Base-by-base conservation (phyloP, 306 rosid genomes). In the Malus sieversii region DNA sequence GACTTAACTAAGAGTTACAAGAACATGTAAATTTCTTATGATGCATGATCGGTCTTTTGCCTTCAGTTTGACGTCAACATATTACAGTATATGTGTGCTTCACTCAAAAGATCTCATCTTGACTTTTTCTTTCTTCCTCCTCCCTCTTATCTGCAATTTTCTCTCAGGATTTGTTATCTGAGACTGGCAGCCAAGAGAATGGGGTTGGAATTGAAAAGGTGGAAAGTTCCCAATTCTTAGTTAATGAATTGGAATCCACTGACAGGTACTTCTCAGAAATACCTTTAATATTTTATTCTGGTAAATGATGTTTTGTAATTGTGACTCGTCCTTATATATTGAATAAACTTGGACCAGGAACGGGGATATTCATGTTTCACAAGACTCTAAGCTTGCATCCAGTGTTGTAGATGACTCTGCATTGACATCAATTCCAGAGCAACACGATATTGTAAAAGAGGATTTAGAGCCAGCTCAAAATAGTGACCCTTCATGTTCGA, bases 101-200 rank as follows among this genome's bases (percentile, higher is more conserved):
- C 45, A 35, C 20, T 29, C 22, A 57, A 72, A 72, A 72, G 22
- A 35, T 22, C 48, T n/a, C 14, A 72, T 18, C 32, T 8, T 73
- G 23, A 23, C 59, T 60, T 10, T 19, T 38, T 51, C 35, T 19
- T 38, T 51, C 35, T 62, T 22, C 53, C 44, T 75, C 16, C 53
- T 22, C 59, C 66, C 59, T 68, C 77, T 83, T 20, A 77, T 87
- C 19, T 80, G 64, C 73, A 58, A 51, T 81, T 84, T 85, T 76
- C 18, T 58, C 76, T 79, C 88, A 96, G 99, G 97, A 87, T 72
- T 64, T 90, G 57, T 32, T 81, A 65, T 71, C 88, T 45, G 97
- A 84, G 79, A 83, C 85, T 61, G 77, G 80, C 88, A 82, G 85
- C 82, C 89, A 65, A 75, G 96, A 85, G 75, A 84, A 83, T 82